A percentile compares a stretch with the other conserved stretches of the same genome.
phyloP scores from a whole-genome alignment of 1,284 basidiomycete species.

The Puccinia coronata region DNA sequence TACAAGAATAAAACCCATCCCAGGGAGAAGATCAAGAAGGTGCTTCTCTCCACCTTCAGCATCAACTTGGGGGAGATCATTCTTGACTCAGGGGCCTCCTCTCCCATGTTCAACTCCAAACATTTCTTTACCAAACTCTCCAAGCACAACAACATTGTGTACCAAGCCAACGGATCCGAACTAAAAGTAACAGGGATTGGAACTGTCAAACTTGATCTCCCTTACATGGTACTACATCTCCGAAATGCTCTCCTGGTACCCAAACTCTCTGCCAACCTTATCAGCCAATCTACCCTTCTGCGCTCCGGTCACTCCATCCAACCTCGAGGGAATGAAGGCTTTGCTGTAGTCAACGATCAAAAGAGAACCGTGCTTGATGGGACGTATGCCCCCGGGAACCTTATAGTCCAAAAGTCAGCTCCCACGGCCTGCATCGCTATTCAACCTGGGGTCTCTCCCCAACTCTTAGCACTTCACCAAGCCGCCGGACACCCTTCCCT shows the following conservation, averaged over 20 bases:
- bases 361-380: too few species aligned
- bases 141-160: neutral
- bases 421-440: neutral
- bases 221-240: neutral
- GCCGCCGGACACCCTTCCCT: neutral
- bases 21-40: neutral
- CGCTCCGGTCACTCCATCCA: neutral
- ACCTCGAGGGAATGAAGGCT: neutral
- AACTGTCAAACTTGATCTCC: neutral
- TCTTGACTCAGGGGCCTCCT: conserved; percentile 9
- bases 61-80: neutral
- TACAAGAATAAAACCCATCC: neutral
- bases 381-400: neutral
- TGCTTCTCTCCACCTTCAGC: too few species aligned
- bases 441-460: neutral
- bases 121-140: neutral
- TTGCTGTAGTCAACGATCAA: neutral
- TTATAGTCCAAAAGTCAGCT: neutral
- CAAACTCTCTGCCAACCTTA: too few species aligned
- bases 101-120: neutral
- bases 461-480: neutral
- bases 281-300: neutral
- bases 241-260: neutral
- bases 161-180: neutral
- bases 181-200: neutral